phyloP scores from a whole-genome alignment of 192 early-diverging fungal species.

The Backusella psychrophila region DNA sequence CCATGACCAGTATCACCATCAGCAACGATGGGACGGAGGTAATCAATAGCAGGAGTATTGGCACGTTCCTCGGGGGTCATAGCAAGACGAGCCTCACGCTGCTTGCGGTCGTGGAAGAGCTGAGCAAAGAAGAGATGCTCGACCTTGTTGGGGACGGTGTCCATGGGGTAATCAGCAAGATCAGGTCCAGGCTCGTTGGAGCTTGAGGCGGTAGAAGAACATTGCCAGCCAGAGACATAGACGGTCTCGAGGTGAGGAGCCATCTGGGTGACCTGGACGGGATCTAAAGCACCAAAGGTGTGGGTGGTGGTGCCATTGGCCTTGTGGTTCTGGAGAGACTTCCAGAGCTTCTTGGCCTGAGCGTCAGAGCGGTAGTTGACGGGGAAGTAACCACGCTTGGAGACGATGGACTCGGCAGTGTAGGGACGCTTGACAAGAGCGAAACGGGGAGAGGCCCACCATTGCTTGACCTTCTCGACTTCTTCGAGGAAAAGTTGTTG shows the following conservation, averaged over 20 bases:
- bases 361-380: conserved; percentile 78
- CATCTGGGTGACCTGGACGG: conserved; percentile 96
- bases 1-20: conserved; percentile 99
- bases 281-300: conserved; percentile 95
- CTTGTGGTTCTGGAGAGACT: conserved; percentile 77
- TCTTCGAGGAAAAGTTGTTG: conserved; percentile 76
- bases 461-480: conserved; percentile 80
- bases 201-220: conserved; percentile 90
- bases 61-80: conserved; percentile 64
- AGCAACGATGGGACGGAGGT: conserved; percentile 94
- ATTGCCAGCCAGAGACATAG: conserved; percentile 99
- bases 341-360: conserved; percentile 96
- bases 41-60: conserved; percentile 78
- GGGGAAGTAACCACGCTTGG: conserved; percentile 85
- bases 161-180: conserved; percentile 99
- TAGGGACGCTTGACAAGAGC: conserved; percentile 82
- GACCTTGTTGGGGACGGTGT: conserved; percentile 98
- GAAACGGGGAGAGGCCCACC: conserved; percentile 91
- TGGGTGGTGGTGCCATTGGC: conserved; percentile 78
- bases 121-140: conserved; percentile 98
- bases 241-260: conserved; percentile 96
- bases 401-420: conserved; percentile 78
- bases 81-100: conserved; percentile 86
- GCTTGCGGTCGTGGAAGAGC: conserved; percentile 97
- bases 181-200: conserved; percentile 98